Evolutionary conservation across 805 yeast species (phyloP).

Genomic region (Kuraishia ogatae): DNA sequence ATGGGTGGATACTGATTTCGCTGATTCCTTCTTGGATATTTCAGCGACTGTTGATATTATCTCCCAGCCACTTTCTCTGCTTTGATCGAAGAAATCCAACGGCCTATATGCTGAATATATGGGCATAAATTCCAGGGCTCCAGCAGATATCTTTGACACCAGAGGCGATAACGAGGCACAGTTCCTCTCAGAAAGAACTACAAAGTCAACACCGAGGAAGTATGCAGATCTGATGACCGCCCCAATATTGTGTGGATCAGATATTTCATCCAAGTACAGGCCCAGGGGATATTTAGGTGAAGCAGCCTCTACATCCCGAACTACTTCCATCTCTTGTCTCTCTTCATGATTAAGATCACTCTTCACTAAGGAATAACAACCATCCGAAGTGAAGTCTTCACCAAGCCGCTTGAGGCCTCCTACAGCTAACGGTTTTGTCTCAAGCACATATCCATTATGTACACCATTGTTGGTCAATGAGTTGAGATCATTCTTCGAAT

Average conservation of each 20-base stretch:
- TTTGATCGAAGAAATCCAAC: conserved; percentile 47
- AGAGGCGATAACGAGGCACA: conserved; percentile 71
- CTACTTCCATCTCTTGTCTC: conserved; percentile 5
- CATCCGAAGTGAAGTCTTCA: conserved; percentile 6
- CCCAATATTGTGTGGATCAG: conserved; percentile 85
- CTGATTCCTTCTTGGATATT: conserved; percentile 19
- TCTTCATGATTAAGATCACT: conserved; percentile 17
- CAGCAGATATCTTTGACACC: conserved; percentile 75
- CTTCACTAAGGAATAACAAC: conserved; percentile 11
- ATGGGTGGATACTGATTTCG: conserved; percentile 26
- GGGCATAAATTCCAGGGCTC: conserved; percentile 70
- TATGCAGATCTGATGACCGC: conserved; percentile 75
- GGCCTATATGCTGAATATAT: conserved; percentile 54
- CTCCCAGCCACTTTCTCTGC: conserved; percentile 58
- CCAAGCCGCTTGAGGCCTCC: conserved; percentile 20
- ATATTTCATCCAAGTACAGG: conserved; percentile 65
- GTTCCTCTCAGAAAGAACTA: conserved; percentile 59
- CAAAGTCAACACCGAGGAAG: conserved; percentile 75
- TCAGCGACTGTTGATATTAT: conserved; percentile 53
- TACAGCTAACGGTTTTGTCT: conserved; percentile 44
- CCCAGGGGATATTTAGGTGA: conserved; percentile 50
- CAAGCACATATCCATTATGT: conserved; percentile 74
- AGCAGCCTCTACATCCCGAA: neutral
- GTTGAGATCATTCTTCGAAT: conserved; percentile 46
- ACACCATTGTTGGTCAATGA: conserved; percentile 56